Evolutionary conservation across 129 eudicot genomes (phyloP), one percentile per base, ranked within the genome.

Genomic region (Flaveria robusta): DNA sequence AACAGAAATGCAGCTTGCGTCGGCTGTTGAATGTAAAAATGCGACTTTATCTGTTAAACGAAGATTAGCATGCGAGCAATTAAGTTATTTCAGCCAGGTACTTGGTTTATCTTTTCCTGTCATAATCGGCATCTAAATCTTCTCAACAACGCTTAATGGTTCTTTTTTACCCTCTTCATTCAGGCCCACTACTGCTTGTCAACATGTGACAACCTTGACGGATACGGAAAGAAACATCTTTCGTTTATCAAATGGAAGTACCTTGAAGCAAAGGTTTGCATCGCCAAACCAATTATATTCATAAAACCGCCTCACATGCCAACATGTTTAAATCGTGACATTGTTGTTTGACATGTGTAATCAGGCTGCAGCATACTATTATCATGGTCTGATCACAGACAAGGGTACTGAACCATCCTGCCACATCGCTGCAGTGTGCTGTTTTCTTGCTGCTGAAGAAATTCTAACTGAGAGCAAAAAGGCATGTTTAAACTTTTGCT

Each of bases 351-450:
- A 62, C 15, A 10, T 55, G 52, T 62, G 79, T 70, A 90, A 15
- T 37, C 77, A 94, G 98, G 97, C 96, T 82, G 96, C 96, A 74
- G 96, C 99, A 31, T 94, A 94, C 82, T 91, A 91, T 76, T 94
- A 85, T 81, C 96, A 94, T 78, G 97, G 93, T 29, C 68, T 91
- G 66, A 88, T 94, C 31, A 72, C 84, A 1, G 97, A 94, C 78
- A 88, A 91, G 85, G 93, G 96, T 24, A 83, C 85, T 1, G 96
- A 89, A 82, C 94, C 97, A 63, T 83, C 92, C 7, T 77, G 86
- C 81, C 99, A 91, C 75, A 76, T 85, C 16, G 83, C 80, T 24
- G 99, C 96, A 19, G 80, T 91, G 65, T 86, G 89, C 80, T 94
- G 93, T 75, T 89, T 94, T 77, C 85, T 86, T 16, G 96, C 92